Evolutionary conservation across 2,329 filamentous ascomycete species (phyloP).

Genomic region (Paramyrothecium roridum): DNA sequence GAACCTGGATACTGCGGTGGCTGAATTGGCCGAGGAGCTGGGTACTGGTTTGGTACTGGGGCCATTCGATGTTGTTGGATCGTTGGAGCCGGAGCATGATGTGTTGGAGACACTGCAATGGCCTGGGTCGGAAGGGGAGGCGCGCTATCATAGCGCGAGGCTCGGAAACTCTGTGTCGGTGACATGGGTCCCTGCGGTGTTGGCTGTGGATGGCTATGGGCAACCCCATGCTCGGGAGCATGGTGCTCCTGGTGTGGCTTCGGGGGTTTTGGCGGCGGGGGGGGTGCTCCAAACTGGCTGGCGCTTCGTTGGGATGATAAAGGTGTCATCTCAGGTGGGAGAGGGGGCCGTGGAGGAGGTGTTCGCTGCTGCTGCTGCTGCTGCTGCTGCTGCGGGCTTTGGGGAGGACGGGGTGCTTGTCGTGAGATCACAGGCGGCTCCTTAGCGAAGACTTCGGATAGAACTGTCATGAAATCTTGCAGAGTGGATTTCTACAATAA

Average conservation of each 20-base stretch:
- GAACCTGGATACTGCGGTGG: neutral
- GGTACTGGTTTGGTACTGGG: slow-evolving; percentile 7
- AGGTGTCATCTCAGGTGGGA: slow-evolving; percentile 61
- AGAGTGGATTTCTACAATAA: slow-evolving; percentile 70
- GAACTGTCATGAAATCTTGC: slow-evolving; percentile 75
- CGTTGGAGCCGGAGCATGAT: slow-evolving; percentile 12
- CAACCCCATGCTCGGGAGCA: slow-evolving; percentile 1
- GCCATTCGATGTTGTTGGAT: slow-evolving; percentile 10
- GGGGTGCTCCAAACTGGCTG: slow-evolving; percentile 36
- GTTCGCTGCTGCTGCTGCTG: slow-evolving; percentile 26
- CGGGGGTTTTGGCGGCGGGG: slow-evolving; percentile 53
- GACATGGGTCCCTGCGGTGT: slow-evolving; percentile 10
- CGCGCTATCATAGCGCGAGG: slow-evolving; percentile 45
- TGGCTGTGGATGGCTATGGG: slow-evolving; percentile 23
- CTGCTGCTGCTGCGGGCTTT: slow-evolving; percentile 17
- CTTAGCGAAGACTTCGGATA: slow-evolving; percentile 87
- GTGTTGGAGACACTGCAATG: slow-evolving; percentile 5
- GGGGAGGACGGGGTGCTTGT: slow-evolving; percentile 47
- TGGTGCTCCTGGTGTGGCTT: slow-evolving; percentile 26
- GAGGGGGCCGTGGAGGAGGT: slow-evolving; percentile 68
- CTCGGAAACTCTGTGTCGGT: slow-evolving; percentile 1
- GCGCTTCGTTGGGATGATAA: slow-evolving; percentile 27
- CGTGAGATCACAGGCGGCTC: slow-evolving; percentile 87
- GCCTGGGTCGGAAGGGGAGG: slow-evolving; percentile 39
- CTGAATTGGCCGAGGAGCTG: slow-evolving; percentile 2